Evolutionary conservation across 2,329 filamentous ascomycete genomes (phyloP).

Genomic region (Fusarium camptoceras): DNA sequence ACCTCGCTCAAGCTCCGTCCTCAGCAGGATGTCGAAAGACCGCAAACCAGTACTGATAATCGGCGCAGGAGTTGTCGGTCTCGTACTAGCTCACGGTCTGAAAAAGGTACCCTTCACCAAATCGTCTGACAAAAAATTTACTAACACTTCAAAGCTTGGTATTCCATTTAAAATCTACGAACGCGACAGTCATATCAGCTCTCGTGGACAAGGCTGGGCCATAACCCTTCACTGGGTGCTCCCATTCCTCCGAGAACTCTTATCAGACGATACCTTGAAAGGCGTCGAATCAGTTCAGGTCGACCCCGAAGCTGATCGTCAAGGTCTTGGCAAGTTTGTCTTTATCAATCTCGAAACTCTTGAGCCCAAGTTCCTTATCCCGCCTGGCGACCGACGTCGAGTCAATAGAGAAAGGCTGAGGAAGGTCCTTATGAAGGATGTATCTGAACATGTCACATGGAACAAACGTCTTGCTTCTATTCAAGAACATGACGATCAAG

Average conservation of each 20-base stretch:
- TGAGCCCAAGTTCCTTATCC: conserved; percentile 9
- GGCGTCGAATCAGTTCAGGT: conserved; percentile 9
- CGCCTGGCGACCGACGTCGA: conserved; percentile 4
- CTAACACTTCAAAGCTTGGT: background rate
- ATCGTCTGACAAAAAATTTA: background rate
- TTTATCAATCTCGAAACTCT: conserved; percentile 11
- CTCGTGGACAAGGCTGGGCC: conserved; percentile 13
- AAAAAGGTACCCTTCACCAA: background rate
- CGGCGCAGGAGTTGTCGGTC: conserved; percentile 12
- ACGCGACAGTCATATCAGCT: conserved; percentile 1
- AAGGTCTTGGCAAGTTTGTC: conserved; percentile 13
- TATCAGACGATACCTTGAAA: background rate
- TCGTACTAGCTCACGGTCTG: conserved; percentile 9
- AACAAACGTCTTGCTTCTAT: conserved; percentile 9
- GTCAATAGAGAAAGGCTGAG: conserved; percentile 16
- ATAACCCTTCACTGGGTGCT: conserved; percentile 21
- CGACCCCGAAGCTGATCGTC: conserved; percentile 7
- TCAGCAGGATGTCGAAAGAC: conserved; percentile 11
- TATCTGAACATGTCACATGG: background rate
- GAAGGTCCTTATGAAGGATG: background rate
- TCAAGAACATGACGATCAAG: background rate
- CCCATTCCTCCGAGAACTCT: background rate
- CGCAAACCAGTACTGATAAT: conserved; percentile 19
- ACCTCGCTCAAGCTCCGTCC: no score
- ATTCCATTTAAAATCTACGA: conserved; percentile 12